These are phyloP conservation scores for Cubamyces sp. DNA, from an alignment of 768 basidiomycete genomes.

Conservation along the genomic window DNA sequence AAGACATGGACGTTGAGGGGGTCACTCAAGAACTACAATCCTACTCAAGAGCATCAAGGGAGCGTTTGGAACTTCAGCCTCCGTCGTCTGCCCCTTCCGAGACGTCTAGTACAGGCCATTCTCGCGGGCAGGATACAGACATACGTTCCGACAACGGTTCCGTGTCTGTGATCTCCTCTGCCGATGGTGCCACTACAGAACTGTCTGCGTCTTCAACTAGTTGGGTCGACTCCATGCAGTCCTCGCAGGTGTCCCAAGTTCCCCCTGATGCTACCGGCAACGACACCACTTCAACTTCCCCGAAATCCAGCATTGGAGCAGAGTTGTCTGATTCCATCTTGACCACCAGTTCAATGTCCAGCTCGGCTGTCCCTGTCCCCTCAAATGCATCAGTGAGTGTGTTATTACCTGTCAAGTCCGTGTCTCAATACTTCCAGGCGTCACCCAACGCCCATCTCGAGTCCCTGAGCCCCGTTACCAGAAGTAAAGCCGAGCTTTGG, in stretches of 20 bases:
- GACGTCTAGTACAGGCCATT: constrained; percentile 40
- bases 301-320: constrained; percentile 13
- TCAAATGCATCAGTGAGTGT: constrained; percentile 24
- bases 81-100: constrained; percentile 27
- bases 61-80: constrained; percentile 4
- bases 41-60: constrained; percentile 42
- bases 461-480: constrained; percentile 30
- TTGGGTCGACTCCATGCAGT: constrained; percentile 42
- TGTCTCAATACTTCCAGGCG: constrained; percentile 31
- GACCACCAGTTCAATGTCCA: constrained; percentile 42
- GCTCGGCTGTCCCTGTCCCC: constrained; percentile 27
- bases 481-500: constrained; percentile 87
- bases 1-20: constrained; percentile 76
- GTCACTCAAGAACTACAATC: constrained; percentile 61
- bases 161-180: constrained; percentile 45
- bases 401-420: constrained; percentile 6
- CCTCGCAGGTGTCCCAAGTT: constrained; percentile 26
- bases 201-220: constrained; percentile 41
- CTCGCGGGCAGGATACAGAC: constrained; percentile 38
- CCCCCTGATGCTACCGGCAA: neutral
- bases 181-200: constrained; percentile 39
- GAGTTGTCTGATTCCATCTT: constrained; percentile 47
- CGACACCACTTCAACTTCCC: constrained; percentile 12
- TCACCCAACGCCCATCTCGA: constrained; percentile 18
- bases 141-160: constrained; percentile 50